These are phyloP conservation scores for Hibiscus mutabilis DNA, from an alignment of 345 rosid genomes.

Conservation along the genomic window DNA sequence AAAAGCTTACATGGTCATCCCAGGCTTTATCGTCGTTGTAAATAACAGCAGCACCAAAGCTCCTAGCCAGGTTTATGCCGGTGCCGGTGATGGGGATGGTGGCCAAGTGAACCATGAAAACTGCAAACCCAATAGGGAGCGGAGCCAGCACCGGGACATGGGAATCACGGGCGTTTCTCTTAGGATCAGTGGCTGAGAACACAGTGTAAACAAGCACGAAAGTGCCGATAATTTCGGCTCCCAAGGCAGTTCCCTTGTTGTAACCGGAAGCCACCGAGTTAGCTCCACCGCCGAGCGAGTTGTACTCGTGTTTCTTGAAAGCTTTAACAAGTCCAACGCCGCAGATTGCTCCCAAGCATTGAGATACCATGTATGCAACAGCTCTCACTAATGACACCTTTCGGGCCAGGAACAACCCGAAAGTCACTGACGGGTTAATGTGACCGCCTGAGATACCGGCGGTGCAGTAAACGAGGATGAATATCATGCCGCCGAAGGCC, in stretches of 20 bases:
- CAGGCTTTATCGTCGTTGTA: not conserved
- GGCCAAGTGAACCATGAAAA: constrained; percentile 62
- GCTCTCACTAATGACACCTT: not conserved
- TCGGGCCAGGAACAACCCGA: not conserved
- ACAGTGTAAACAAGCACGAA: constrained; percentile 17
- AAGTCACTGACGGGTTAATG: not conserved
- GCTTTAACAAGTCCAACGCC: not conserved
- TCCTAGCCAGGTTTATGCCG: constrained; percentile 55
- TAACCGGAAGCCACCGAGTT: not conserved
- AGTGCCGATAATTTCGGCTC: constrained; percentile 65
- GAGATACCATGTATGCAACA: not conserved
- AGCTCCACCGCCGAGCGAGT: not conserved
- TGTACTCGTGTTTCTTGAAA: not conserved
- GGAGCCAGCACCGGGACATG: constrained; percentile 29
- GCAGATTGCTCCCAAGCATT: not conserved
- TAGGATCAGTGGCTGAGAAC: constrained; percentile 74
- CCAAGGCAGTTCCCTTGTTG: constrained; percentile 45
- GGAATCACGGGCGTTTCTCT: constrained; percentile 83
- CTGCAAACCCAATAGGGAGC: not conserved
- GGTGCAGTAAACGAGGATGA: constrained; percentile 15
- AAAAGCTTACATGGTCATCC: not conserved
- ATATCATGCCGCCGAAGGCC: constrained; percentile 18
- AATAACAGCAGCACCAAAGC: not conserved
- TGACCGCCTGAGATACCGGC: constrained; percentile 9
- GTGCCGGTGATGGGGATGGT: constrained; percentile 67